Evolutionary conservation across 768 basidiomycete species (phyloP).

Genomic region (Phaeotremella skinneri): DNA sequence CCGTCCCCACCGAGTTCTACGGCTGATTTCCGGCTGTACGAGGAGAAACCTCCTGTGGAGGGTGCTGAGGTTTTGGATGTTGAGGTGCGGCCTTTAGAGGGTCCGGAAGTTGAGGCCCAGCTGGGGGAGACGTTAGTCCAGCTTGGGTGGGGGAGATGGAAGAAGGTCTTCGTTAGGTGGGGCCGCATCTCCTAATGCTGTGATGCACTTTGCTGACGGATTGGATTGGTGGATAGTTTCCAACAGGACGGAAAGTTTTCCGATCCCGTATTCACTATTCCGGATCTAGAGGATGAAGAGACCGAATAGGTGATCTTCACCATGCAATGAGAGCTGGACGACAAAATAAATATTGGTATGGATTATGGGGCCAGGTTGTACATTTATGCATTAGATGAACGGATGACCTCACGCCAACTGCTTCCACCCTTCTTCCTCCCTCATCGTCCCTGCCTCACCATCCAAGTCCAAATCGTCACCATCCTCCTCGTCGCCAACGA

Average conservation of each 20-base stretch:
- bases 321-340: no score
- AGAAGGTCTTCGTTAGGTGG: conserved; percentile 39
- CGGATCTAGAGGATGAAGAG: conserved; percentile 41
- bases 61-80: conserved; percentile 16
- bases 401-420: background rate
- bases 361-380: background rate
- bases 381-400: background rate
- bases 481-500: conserved; percentile 1
- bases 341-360: no score
- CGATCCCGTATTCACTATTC: conserved; percentile 40
- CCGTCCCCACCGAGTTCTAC: conserved; percentile 19
- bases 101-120: conserved; percentile 5
- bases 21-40: conserved; percentile 31
- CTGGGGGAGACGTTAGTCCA: conserved; percentile 11
- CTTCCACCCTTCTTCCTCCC: conserved; percentile 1
- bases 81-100: conserved; percentile 25
- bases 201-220: background rate
- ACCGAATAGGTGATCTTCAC: conserved; percentile 5
- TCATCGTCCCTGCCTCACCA: background rate
- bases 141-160: conserved; percentile 40
- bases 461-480: background rate
- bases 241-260: conserved; percentile 25
- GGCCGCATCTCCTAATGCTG: conserved; percentile 1
- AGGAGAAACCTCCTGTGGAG: conserved; percentile 20
- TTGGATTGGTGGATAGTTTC: conserved; percentile 2